Evolutionary conservation across 2,329 filamentous ascomycete genomes (phyloP).

Genomic region (Huntiella decipiens): DNA sequence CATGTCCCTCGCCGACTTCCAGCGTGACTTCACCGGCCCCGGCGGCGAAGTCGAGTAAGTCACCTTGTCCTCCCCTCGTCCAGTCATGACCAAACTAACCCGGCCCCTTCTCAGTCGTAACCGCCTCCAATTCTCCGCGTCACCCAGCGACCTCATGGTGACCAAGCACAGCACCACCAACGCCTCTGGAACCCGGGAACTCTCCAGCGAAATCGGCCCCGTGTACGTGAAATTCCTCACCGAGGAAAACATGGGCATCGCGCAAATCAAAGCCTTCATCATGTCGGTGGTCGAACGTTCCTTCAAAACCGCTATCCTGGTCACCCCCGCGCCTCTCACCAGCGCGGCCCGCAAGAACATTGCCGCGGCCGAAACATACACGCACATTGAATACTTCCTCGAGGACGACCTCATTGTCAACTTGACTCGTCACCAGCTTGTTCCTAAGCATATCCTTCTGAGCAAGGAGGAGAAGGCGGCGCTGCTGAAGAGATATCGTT

Average conservation of each 20-base stretch:
- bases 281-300: slow-evolving; percentile 61
- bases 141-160: slow-evolving; percentile 68
- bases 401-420: slow-evolving; percentile 94
- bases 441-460: slow-evolving; percentile 80
- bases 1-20: slow-evolving; percentile 71
- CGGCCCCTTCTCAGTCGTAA: slow-evolving; percentile 40
- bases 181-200: slow-evolving; percentile 46
- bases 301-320: slow-evolving; percentile 79
- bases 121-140: slow-evolving; percentile 73
- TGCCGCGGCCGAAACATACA: slow-evolving; percentile 53
- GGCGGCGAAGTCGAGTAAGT: slow-evolving; percentile 61
- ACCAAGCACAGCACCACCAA: slow-evolving; percentile 48
- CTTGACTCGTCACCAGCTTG: slow-evolving; percentile 93
- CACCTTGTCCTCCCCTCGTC: slow-evolving; percentile 2
- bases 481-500: slow-evolving; percentile 69
- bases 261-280: slow-evolving; percentile 80
- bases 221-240: slow-evolving; percentile 87
- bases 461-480: slow-evolving; percentile 77
- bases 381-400: slow-evolving; percentile 82
- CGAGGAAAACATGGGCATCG: slow-evolving; percentile 66
- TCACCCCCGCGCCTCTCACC: slow-evolving; percentile 67
- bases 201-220: slow-evolving; percentile 50
- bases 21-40: slow-evolving; percentile 46
- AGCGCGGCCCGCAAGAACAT: slow-evolving; percentile 76
- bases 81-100: not conserved